Evolutionary conservation across 805 yeast species (phyloP), one percentile per base, ranked within the genome.

Genomic region (Saccharomycopsis vini): DNA sequence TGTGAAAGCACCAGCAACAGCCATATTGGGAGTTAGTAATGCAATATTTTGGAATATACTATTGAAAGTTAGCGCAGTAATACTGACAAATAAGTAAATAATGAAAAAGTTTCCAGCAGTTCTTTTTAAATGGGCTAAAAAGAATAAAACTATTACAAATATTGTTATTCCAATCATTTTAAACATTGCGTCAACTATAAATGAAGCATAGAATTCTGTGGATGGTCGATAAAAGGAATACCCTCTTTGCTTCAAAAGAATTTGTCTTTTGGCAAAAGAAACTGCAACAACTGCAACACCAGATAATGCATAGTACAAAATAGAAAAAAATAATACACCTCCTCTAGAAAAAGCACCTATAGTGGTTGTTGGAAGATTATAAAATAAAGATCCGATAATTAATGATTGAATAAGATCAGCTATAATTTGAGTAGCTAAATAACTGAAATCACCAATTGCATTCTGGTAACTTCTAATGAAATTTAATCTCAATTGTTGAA

Each of bases 201-300:
- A 65, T 4, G 76, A 65, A 0, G 86, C 79, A 3, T 83, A 52
- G 1, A 86, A 82, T 55, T 82, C 90, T 3, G 85, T 77, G 12
- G 86, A 71, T 2, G 89, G 88, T 46, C 78, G 77, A 57, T 81
- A 85, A 46, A 83, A 69, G 0, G 86, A 77, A 53, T 79, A 84
- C 39, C 72, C 70, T 54, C 79, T 77, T 57, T 84, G 94, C 55
- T 84, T 83, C 53, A 72, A 73, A 22, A 81, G 70, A 50, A 84
- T 75, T 39, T 79, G 73, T 50, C 82, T 69, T 36, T 73, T 66
- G 19, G 63, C 71, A 52, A 75, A 66, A 54, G 71, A 58, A 36
- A 62, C 61, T 39, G 68, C 56, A 33, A 68, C 53, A 4, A 57
- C 54, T 23, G 77, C 73, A 39, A 73, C 51, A 36, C 72, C 70